These are phyloP conservation scores for Salinomyces thailandicus DNA, from an alignment of 2,329 filamentous ascomycete genomes.

Conservation along the genomic window DNA sequence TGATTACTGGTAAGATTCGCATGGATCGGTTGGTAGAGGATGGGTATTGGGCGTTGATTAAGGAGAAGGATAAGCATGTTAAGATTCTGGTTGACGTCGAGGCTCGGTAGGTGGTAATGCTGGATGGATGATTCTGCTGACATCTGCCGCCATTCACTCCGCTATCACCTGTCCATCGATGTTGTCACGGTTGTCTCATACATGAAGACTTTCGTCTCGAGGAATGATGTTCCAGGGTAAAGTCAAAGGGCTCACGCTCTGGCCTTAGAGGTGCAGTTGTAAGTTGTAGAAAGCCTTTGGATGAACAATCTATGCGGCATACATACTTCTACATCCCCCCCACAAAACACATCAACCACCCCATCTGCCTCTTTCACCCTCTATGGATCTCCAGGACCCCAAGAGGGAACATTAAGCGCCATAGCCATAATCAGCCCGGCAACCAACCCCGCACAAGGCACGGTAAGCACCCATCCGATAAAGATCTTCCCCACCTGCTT, in stretches of 20 bases:
- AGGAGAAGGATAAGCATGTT: constrained; percentile 52
- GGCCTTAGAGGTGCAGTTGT: too few relatives aligned
- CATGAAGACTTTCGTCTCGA: too few relatives aligned
- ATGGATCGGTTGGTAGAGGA: constrained; percentile 47
- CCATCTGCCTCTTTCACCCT: not conserved
- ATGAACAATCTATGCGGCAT: too few relatives aligned
- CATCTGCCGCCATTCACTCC: too few relatives aligned
- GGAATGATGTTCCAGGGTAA: too few relatives aligned
- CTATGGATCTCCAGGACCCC: not conserved
- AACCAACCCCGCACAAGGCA: constrained; percentile 46
- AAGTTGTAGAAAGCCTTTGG: too few relatives aligned
- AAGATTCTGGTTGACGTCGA: constrained; percentile 48
- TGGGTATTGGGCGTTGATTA: constrained; percentile 47
- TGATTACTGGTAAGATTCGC: constrained; percentile 51
- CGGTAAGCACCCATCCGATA: constrained; percentile 48
- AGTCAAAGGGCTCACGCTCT: too few relatives aligned
- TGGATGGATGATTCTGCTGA: too few relatives aligned
- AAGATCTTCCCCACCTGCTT: constrained; percentile 51
- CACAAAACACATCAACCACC: too few relatives aligned
- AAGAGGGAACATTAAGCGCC: constrained; percentile 4
- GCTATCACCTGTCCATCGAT: too few relatives aligned
- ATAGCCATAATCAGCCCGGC: constrained; percentile 34
- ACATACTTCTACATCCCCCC: too few relatives aligned
- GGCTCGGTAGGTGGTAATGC: constrained; percentile 3
- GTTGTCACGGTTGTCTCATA: too few relatives aligned